Base-by-base conservation (phyloP, 192 early-diverging fungal species). In the Linnemannia exigua region DNA sequence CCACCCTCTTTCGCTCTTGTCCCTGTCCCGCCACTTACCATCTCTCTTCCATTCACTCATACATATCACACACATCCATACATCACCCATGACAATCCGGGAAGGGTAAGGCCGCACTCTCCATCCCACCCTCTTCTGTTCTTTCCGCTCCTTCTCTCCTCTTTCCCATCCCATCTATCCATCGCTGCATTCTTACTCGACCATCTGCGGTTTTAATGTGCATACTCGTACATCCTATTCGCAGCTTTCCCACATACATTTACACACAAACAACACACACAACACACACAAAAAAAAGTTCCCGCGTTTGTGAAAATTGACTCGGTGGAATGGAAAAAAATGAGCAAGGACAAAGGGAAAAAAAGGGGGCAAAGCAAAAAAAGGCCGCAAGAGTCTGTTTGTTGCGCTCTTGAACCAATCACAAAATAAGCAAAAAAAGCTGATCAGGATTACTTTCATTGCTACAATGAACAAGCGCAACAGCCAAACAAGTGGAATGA, bases 71-170 rank as follows among this genome's bases (percentile, higher is more conserved):
- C 44, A 47, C 16, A 52, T 14, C 19, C 66, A n/a, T 33, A 36
- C 33, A 16, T 47, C 63, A 20, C 52, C n/a, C 50, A 84, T 84
- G 82, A 79, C 82, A 22, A 6, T 75, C 35, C 76, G 82, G 82
- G 82, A 79, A 79, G 77, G 72, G 82, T 84, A 78, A 54, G 82
- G 37, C 22, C 16, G 46, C 47, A 22, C 37, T 70, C 48, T 28
- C 36, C 44, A 5, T 75, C 37, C 19, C 20, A 11, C 33, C n/a
- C 50, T 11, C n/a, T 44, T 36, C 35, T 41, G 15, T 28, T n/a
- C 1, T 52, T 51, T n/a, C 46, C 28, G 7, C 36, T n/a, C 31
- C 17, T 47, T 38, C 25, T 75, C 11, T 63, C 25, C 37, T 44
- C 35, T 63, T 12, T 15, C 31, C 28, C 11, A 63, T 31, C 41